These are phyloP conservation scores for Aspergillus sp. DNA, from an alignment of 2,329 filamentous ascomycete genomes.

Conservation along the genomic window DNA sequence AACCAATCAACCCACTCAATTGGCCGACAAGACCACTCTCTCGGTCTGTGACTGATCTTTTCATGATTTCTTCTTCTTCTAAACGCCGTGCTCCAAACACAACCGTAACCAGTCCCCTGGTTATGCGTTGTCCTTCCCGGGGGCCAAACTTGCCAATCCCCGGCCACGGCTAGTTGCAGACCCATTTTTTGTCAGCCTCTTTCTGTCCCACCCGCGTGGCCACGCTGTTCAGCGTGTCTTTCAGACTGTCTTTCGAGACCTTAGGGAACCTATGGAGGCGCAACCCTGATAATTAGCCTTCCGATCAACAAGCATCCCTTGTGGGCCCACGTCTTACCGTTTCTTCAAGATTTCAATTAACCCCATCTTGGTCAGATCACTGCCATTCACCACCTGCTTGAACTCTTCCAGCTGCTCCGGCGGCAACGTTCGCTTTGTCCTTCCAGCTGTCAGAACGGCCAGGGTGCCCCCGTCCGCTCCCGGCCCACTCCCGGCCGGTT, in stretches of 20 bases:
- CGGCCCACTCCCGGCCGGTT: conserved; percentile 11
- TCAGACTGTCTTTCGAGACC: conserved; percentile 69
- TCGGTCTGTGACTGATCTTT: neutral
- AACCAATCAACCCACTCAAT: conserved; percentile 9
- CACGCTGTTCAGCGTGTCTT: conserved; percentile 66
- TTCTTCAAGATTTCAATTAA: conserved; percentile 75
- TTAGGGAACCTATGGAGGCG: conserved; percentile 61
- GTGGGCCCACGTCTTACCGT: conserved; percentile 47
- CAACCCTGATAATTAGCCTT: conserved; percentile 6
- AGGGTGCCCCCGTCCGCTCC: conserved; percentile 16
- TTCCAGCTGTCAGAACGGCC: conserved; percentile 21
- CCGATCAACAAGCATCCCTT: conserved; percentile 3
- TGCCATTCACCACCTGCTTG: conserved; percentile 69
- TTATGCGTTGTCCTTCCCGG: conserved; percentile 6
- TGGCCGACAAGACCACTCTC: neutral
- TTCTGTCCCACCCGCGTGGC: conserved; percentile 66
- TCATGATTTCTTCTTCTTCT: neutral
- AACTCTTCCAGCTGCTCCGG: conserved; percentile 66
- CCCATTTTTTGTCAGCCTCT: conserved; percentile 67
- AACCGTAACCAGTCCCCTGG: neutral
- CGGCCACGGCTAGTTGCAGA: conserved; percentile 42
- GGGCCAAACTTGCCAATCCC: neutral
- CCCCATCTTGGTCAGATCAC: conserved; percentile 71
- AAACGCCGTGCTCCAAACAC: neutral
- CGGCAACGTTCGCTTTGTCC: conserved; percentile 53